These are phyloP conservation scores for Aspergillus awamori DNA, from an alignment of 2,329 filamentous ascomycete genomes.

Conservation along the genomic window DNA sequence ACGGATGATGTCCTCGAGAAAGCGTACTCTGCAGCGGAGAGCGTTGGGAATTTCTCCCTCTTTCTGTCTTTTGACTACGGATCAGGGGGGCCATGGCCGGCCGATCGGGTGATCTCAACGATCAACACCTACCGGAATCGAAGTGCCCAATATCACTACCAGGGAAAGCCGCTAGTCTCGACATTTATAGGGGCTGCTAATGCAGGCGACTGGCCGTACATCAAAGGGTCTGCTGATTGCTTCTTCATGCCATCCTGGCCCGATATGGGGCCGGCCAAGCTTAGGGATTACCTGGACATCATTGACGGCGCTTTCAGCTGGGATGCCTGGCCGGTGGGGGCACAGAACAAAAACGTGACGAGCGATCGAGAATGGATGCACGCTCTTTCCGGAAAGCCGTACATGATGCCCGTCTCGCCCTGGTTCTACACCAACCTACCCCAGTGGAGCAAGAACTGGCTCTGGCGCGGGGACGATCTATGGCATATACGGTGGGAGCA, in stretches of 20 bases:
- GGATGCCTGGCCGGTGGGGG: slow-evolving; percentile 48
- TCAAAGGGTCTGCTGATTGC: slow-evolving; percentile 42
- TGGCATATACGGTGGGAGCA: slow-evolving; percentile 65
- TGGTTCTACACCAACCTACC: slow-evolving; percentile 63
- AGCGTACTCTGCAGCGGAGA: slow-evolving; percentile 35
- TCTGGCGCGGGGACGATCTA: slow-evolving; percentile 63
- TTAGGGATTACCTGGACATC: slow-evolving; percentile 32
- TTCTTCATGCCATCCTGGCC: slow-evolving; percentile 51
- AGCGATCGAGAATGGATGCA: slow-evolving; percentile 47
- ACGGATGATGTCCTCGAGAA: slow-evolving; percentile 31
- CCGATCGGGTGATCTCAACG: slow-evolving; percentile 28
- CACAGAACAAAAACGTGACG: slow-evolving; percentile 40
- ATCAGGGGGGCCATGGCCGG: slow-evolving; percentile 33
- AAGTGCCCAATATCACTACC: slow-evolving; percentile 32
- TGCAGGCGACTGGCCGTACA: slow-evolving; percentile 46
- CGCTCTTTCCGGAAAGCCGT: slow-evolving; percentile 42
- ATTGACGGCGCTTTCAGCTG: slow-evolving; percentile 48
- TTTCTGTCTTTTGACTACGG: slow-evolving; percentile 42
- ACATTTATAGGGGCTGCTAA: slow-evolving; percentile 48
- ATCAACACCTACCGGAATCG: slow-evolving; percentile 31
- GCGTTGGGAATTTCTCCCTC: slow-evolving; percentile 32
- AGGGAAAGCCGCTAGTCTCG: slow-evolving; percentile 40
- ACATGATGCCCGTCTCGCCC: slow-evolving; percentile 61
- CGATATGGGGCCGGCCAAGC: slow-evolving; percentile 35
- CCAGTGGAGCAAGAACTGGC: slow-evolving; percentile 62